phyloP scores from a whole-genome alignment of 345 rosid species.

The Erodium maritimum region DNA sequence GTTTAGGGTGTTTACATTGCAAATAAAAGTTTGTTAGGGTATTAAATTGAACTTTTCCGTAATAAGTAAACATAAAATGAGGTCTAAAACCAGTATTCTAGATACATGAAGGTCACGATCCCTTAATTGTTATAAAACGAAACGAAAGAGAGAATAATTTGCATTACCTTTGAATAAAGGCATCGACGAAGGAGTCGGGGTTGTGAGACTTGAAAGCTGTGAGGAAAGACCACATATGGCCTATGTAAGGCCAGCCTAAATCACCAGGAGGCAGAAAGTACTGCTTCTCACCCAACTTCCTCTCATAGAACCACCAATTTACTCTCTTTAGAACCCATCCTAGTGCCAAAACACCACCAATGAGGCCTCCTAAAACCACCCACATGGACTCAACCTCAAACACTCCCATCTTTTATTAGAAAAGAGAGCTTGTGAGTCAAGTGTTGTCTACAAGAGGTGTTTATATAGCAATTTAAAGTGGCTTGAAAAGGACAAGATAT shows the following conservation, averaged over 20 bases:
- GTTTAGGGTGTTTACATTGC: too few relatives aligned
- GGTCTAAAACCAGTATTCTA: too few relatives aligned
- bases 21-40: too few relatives aligned
- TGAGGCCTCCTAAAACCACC: neutral
- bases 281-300: conserved; percentile 33
- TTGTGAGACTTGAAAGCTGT: conserved; percentile 56
- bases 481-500: too few relatives aligned
- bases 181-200: conserved; percentile 55
- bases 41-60: too few relatives aligned
- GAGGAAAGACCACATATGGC: conserved; percentile 81
- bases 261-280: conserved; percentile 68
- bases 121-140: neutral
- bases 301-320: conserved; percentile 53
- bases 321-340: conserved; percentile 34
- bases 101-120: too few relatives aligned
- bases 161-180: conserved; percentile 30
- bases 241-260: conserved; percentile 78
- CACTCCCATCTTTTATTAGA: neutral
- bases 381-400: neutral
- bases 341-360: conserved; percentile 19
- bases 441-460: too few relatives aligned
- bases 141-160: too few relatives aligned
- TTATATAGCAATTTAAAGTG: too few relatives aligned
- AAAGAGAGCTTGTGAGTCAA: too few relatives aligned
- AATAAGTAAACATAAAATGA: too few relatives aligned